Conservation (phyloP, 192 early-diverging fungal species). For the Phlyctochytrium bullatum region DNA sequence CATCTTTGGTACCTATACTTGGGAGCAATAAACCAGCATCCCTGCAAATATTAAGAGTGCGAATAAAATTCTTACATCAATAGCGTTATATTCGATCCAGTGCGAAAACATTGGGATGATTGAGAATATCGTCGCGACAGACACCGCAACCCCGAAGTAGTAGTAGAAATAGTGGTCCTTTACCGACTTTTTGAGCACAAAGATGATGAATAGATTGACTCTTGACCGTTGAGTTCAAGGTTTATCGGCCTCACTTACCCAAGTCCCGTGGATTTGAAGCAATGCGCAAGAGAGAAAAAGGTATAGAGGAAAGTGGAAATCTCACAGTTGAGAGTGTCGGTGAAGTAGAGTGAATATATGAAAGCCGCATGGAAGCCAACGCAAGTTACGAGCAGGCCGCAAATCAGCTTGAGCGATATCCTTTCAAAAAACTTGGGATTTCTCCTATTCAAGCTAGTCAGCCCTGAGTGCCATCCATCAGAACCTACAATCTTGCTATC, state of each 20-base stretch:
- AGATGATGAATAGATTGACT: slow-evolving; percentile 2
- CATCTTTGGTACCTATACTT: too few relatives aligned
- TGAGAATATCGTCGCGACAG: background rate
- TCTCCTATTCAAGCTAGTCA: background rate
- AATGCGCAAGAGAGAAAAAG: background rate
- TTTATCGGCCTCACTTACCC: background rate
- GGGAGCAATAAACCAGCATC: background rate
- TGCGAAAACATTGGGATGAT: background rate
- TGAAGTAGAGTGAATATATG: slow-evolving; percentile 1
- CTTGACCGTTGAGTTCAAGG: background rate
- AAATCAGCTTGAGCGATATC: slow-evolving; percentile 2
- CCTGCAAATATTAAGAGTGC: background rate
- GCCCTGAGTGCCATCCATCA: background rate
- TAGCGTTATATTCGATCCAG: background rate
- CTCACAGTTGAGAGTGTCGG: background rate
- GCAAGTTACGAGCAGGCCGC: background rate
- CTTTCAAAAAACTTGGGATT: background rate
- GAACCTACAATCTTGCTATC: background rate
- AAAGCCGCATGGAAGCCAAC: background rate
- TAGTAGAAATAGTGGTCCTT: background rate
- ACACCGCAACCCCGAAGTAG: background rate
- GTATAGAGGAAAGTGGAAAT: background rate
- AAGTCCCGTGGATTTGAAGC: background rate
- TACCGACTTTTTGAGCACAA: background rate
- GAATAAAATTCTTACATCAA: background rate